Conservation (phyloP, 768 basidiomycete genomes). For the Roridomyces roridus region DNA sequence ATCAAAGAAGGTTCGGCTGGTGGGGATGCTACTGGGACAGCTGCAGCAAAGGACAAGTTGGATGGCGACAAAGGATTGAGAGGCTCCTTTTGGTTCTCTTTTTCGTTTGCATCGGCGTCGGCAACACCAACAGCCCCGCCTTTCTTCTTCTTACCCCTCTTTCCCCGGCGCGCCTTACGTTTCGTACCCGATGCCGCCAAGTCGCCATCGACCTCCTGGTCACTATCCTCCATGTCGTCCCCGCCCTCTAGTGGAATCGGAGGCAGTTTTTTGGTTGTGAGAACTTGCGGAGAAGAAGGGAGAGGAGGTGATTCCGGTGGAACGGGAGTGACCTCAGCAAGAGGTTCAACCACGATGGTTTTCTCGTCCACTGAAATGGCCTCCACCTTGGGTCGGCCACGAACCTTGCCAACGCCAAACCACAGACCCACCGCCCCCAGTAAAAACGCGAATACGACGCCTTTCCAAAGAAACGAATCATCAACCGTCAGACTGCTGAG, state of each 20-base stretch:
- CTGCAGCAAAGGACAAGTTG: slow-evolving; percentile 26
- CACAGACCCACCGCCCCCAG: slow-evolving; percentile 37
- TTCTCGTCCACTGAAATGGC: neutral
- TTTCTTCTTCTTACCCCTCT: slow-evolving; percentile 62
- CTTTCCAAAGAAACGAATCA: slow-evolving; percentile 29
- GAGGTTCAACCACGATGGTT: neutral
- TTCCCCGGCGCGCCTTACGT: slow-evolving; percentile 54
- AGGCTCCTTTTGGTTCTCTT: slow-evolving; percentile 38
- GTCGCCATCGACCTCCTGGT: slow-evolving; percentile 46
- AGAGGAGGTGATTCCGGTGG: neutral
- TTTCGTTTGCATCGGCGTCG: slow-evolving; percentile 42
- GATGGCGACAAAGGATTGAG: slow-evolving; percentile 23
- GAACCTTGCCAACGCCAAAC: slow-evolving; percentile 35
- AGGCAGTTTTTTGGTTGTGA: slow-evolving; percentile 12
- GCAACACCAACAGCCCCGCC: slow-evolving; percentile 38
- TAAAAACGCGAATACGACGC: slow-evolving; percentile 29
- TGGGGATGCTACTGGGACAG: slow-evolving; percentile 33
- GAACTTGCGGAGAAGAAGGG: slow-evolving; percentile 13
- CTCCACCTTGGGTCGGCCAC: slow-evolving; percentile 4
- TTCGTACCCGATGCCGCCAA: slow-evolving; percentile 47
- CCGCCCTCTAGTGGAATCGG: slow-evolving; percentile 29
- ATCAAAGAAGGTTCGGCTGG: slow-evolving; percentile 55
- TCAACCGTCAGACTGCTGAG: neutral
- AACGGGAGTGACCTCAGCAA: neutral
- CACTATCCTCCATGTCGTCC: slow-evolving; percentile 63